Percentiles rank a stretch among this genome's conserved stretches.
Evolutionary conservation across 2,329 filamentous ascomycete genomes (phyloP).

Genomic region (Alternaria hordeiaustralica): DNA sequence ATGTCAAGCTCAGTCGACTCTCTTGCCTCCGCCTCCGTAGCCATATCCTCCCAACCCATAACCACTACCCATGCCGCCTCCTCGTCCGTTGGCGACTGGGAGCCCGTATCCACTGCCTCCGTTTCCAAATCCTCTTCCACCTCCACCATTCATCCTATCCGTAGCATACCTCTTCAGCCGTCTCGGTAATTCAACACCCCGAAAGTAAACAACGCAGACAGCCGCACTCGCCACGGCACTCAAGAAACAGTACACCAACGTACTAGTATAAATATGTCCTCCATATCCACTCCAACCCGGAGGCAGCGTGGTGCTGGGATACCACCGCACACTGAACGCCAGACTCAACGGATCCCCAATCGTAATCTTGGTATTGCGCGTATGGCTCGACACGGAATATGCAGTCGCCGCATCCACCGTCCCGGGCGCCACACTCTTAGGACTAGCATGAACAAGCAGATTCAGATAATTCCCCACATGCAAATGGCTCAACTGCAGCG

Average conservation of each 20-base stretch:
- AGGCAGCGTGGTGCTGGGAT: conserved; percentile 74
- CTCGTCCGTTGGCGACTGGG: conserved; percentile 37
- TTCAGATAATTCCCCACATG: conserved; percentile 92
- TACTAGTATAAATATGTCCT: conserved; percentile 58
- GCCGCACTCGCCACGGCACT: conserved; percentile 57
- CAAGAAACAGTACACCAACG: conserved; percentile 57
- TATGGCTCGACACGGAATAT: conserved; percentile 76
- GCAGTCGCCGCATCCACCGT: conserved; percentile 87
- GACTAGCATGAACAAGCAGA: conserved; percentile 77
- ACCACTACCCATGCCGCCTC: conserved; percentile 52
- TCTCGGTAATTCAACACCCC: conserved; percentile 59
- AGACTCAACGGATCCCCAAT: conserved; percentile 87
- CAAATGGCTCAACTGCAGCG: conserved; percentile 81
- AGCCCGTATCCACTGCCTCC: conserved; percentile 40
- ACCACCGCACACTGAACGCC: conserved; percentile 84
- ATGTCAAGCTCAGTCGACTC: conserved; percentile 41
- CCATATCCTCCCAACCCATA: conserved; percentile 53
- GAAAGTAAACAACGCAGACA: conserved; percentile 62
- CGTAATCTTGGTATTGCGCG: conserved; percentile 69
- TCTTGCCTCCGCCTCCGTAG: conserved; percentile 52
- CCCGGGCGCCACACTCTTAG: conserved; percentile 62
- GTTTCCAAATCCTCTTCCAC: conserved; percentile 46
- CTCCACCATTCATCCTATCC: conserved; percentile 54
- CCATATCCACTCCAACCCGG: conserved; percentile 60
- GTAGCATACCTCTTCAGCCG: conserved; percentile 63